Conservation (phyloP, 2,329 filamentous ascomycete species). For the Penicillium sp. region DNA sequence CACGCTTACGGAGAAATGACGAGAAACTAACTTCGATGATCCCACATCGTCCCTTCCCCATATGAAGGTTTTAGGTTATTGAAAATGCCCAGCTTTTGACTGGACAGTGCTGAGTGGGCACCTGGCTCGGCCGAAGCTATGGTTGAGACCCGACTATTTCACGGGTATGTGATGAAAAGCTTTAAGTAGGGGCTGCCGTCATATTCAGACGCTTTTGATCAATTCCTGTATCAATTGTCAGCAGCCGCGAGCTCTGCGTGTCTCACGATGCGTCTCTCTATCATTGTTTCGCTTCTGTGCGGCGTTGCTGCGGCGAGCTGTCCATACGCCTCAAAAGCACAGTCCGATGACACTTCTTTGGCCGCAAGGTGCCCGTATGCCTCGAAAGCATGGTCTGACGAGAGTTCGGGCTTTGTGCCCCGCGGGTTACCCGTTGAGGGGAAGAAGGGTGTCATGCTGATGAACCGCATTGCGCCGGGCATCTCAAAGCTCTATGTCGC, state of each 20-base stretch:
- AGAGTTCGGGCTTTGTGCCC: not conserved
- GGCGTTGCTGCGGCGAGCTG: not conserved
- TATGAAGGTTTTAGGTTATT: not conserved
- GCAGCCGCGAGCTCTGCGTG: not conserved
- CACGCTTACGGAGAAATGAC: too few relatives aligned
- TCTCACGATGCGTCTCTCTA: not conserved
- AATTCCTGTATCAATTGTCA: not conserved
- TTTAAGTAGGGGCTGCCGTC: not conserved
- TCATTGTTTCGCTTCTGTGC: not conserved
- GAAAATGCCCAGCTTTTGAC: not conserved
- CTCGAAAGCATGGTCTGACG: not conserved
- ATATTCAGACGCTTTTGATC: not conserved
- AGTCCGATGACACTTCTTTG: not conserved
- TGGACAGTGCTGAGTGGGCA: not conserved
- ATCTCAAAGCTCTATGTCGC: slow-evolving; percentile 11
- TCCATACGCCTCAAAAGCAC: not conserved
- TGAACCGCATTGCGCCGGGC: slow-evolving; percentile 14
- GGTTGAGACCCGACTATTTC: not conserved
- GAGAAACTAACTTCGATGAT: too few relatives aligned
- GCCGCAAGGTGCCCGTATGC: not conserved
- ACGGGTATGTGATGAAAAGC: not conserved
- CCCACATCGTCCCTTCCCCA: too few relatives aligned
- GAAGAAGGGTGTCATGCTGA: slow-evolving; percentile 11
- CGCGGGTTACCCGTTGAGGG: not conserved
- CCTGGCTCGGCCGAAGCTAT: not conserved